phyloP scores from a whole-genome alignment of 2,329 filamentous ascomycete species.

The Ophiostoma quercus region DNA sequence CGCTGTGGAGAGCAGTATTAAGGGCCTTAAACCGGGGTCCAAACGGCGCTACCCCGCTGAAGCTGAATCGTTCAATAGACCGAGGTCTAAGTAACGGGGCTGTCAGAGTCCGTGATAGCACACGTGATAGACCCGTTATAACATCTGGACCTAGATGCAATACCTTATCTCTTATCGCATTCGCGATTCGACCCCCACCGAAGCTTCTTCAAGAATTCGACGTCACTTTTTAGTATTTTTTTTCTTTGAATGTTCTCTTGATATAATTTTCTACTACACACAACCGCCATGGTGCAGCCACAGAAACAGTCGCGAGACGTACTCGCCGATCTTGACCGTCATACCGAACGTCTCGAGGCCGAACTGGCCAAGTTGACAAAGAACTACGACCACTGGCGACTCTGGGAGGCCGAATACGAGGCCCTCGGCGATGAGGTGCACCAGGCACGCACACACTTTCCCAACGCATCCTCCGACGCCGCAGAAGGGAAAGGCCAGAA shows the following conservation, averaged over 20 bases:
- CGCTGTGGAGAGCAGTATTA: not conserved
- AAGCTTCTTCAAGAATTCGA: conserved; percentile 3
- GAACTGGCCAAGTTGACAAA: conserved; percentile 68
- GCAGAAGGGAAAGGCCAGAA: conserved; percentile 29
- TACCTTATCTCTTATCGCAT: conserved; percentile 5
- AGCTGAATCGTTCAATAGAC: not conserved
- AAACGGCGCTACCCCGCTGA: conserved; percentile 5
- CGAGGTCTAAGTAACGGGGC: not conserved
- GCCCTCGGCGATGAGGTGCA: conserved; percentile 74
- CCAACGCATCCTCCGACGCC: conserved; percentile 33
- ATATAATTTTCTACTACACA: not conserved
- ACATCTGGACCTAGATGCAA: no score
- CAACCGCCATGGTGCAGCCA: conserved; percentile 1
- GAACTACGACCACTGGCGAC: conserved; percentile 80
- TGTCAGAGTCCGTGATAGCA: no score
- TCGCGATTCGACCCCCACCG: not conserved
- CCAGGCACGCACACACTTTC: conserved; percentile 31
- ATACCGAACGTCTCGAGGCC: conserved; percentile 68
- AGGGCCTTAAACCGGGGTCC: not conserved
- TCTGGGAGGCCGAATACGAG: conserved; percentile 89
- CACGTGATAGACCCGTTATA: not conserved
- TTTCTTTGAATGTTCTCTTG: not conserved
- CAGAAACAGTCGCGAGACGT: conserved; percentile 39
- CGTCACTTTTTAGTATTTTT: not conserved
- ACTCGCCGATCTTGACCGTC: conserved; percentile 66